Evolutionary conservation across 495 filamentous ascomycete species (phyloP), one percentile per base, ranked within the genome.

Genomic region (Talaromyces stipitatus): DNA sequence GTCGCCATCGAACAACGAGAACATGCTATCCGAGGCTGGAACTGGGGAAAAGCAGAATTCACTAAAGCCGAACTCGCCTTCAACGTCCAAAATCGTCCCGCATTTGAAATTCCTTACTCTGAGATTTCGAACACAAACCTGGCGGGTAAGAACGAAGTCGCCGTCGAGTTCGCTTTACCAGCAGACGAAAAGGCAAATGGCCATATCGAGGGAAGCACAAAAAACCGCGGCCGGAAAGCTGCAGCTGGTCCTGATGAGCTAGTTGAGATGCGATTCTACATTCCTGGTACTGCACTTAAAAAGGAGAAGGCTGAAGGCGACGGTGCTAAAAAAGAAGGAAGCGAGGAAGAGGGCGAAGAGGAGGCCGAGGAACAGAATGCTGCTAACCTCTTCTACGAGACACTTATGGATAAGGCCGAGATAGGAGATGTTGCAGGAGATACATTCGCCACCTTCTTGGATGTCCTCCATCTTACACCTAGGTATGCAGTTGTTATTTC

Each of bases 21-120:
- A 69, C 94, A 97, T 69, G 89, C 92, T 4, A 78, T 99, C 45
- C 88, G 94, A 60, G 95, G 95, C 33, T 99, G 95, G 95, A 99
- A 97, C 68, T 99, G 95, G 95, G 95, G 95, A 58, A 99, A 97
- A 72, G 89, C 87, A 56, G 95, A 99, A 66, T 97, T 99, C 66
- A 86, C 87, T 59, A 96, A 97, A 69, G 85, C 89, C 45, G 95
- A 99, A 72, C 82, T 99, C 28, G 78, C 89, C 18, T 99, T 99
- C 77, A 97, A 90, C 69, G 95, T 99, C 20, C 89, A 94, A 63
- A 99, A 96, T 65, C 88, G 91, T 61, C 95, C 95, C 4, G 89
- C 95, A 1, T 99, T 99, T 75, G 94, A 97, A 70, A 85, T 99
- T 38, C 95, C 95, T 18, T 99, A 96, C 76, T 87, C 89, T 29